Conservation (phyloP, 106 monocot species). For the Xerophyta viscosa region DNA sequence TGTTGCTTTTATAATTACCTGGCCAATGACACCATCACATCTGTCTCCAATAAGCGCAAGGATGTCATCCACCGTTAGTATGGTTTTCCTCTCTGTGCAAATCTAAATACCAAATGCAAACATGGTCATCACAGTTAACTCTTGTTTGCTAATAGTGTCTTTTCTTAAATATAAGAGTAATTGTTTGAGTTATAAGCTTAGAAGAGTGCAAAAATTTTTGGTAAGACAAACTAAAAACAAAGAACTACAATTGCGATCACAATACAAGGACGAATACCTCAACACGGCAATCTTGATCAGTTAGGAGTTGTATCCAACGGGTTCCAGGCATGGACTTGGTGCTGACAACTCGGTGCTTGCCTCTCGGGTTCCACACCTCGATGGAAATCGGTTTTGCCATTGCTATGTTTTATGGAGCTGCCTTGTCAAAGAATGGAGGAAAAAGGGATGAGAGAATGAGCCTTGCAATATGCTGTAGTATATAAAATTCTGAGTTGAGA, state of each 20-base stretch:
- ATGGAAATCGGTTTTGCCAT: conserved; percentile 93
- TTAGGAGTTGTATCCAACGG: conserved; percentile 89
- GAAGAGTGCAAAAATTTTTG: too few relatives aligned
- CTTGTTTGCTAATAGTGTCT: too few relatives aligned
- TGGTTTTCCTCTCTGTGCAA: conserved; percentile 96
- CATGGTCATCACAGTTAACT: too few relatives aligned
- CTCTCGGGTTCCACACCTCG: conserved; percentile 93
- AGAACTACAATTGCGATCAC: too few relatives aligned
- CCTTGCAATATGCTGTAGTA: too few relatives aligned
- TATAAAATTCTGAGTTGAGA: background rate
- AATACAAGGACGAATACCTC: conserved; percentile 48
- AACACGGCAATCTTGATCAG: conserved; percentile 92
- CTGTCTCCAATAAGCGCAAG: conserved; percentile 80
- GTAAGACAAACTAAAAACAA: too few relatives aligned
- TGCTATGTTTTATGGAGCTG: background rate
- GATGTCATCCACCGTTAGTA: conserved; percentile 89
- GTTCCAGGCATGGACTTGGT: conserved; percentile 99
- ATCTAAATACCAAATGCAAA: conserved; percentile 29
- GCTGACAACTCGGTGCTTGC: conserved; percentile 93
- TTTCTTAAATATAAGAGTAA: too few relatives aligned
- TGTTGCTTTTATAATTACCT: conserved; percentile 24
- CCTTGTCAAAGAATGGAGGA: background rate
- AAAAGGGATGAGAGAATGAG: background rate
- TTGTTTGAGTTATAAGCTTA: too few relatives aligned
- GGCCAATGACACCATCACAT: conserved; percentile 95